Evolutionary conservation across 2,329 filamentous ascomycete species (phyloP).

Genomic region (Alternaria ventricosa): DNA sequence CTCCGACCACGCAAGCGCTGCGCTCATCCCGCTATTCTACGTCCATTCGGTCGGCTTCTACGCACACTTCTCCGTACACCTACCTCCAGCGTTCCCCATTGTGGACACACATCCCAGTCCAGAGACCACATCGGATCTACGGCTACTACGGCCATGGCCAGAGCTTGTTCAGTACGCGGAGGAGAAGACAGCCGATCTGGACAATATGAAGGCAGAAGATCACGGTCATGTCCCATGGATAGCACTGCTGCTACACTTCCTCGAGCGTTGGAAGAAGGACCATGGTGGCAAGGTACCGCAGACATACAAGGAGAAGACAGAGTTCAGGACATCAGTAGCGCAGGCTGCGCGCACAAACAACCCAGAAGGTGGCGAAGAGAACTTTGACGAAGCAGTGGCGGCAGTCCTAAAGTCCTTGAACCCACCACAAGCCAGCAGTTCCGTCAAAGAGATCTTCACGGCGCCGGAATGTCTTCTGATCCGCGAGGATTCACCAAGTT

Average conservation of each 20-base stretch:
- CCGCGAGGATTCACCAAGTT: slow-evolving; percentile 63
- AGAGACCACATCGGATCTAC: slow-evolving; percentile 81
- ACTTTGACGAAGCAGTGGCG: slow-evolving; percentile 89
- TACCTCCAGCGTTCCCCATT: slow-evolving; percentile 84
- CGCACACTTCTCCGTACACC: slow-evolving; percentile 80
- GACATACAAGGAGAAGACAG: slow-evolving; percentile 83
- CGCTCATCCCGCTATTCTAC: slow-evolving; percentile 77
- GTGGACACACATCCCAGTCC: slow-evolving; percentile 95
- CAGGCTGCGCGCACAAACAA: slow-evolving; percentile 72
- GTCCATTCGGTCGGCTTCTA: slow-evolving; percentile 93
- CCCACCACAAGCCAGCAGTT: slow-evolving; percentile 68
- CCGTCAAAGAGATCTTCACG: slow-evolving; percentile 79
- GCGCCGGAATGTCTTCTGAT: slow-evolving; percentile 65
- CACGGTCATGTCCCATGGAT: slow-evolving; percentile 94
- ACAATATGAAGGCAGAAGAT: slow-evolving; percentile 74
- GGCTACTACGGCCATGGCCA: slow-evolving; percentile 84
- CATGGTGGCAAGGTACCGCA: slow-evolving; percentile 73
- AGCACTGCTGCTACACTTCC: slow-evolving; percentile 79
- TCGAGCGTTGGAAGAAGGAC: slow-evolving; percentile 77
- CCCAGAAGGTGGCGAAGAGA: slow-evolving; percentile 89
- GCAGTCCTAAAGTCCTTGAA: slow-evolving; percentile 89
- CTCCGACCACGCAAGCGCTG: slow-evolving; percentile 57
- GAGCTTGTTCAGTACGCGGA: slow-evolving; percentile 73
- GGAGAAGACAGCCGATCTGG: slow-evolving; percentile 72
- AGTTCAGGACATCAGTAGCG: slow-evolving; percentile 76